Base-by-base conservation (phyloP, 2,329 filamentous ascomycete species). In the Colletotrichum somersetense region DNA sequence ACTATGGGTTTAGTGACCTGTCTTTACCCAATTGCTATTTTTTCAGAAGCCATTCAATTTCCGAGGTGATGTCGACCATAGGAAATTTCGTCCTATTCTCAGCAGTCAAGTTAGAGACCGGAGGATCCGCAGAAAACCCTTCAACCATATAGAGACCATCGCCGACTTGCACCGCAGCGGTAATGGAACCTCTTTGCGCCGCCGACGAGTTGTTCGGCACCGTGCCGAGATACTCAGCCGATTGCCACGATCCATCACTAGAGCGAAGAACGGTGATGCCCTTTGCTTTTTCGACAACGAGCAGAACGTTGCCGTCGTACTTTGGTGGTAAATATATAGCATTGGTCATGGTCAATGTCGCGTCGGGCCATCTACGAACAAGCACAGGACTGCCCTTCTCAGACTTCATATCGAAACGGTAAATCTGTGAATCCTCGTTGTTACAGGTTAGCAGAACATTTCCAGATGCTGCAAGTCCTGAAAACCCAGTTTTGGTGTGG, bases 211-310 rank as follows among this genome's bases (percentile, higher is more conserved):
- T 67, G 30, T 77, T 79, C 18, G 79, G 65, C 0, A 83, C 75
- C 0, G 75, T 76, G 0, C 82, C 82, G 12, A 83, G 52, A 26
- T 81, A 78, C 74, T 82, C 78, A 3, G 82, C 82, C 3, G 74
- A 74, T 35, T 75, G 73, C 82, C 82, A 85, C 26, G 71, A 75
- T 8, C 74, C 77, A 44, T 83, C 79, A n/a, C 73, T 70, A 2
- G 81, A 83, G 16, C 77, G 74, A 20, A 84, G 66, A 23, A 84
- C 82, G 30, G 80, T 78, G 16, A 80, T 78, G 1, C 83, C 83
- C 4, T 73, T 63, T 3, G 40, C 58, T 33, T 80, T 75, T 68
- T 79, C 78, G 0, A 81, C 72, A 0, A 81, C 76, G 10, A 84
- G 75, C 8, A 83, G 69, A 2, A 84, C 78, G 5, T 67, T 80